phyloP scores from a whole-genome alignment of 1,139 yeast genomes.

The Magnusiomyces fungicola region DNA sequence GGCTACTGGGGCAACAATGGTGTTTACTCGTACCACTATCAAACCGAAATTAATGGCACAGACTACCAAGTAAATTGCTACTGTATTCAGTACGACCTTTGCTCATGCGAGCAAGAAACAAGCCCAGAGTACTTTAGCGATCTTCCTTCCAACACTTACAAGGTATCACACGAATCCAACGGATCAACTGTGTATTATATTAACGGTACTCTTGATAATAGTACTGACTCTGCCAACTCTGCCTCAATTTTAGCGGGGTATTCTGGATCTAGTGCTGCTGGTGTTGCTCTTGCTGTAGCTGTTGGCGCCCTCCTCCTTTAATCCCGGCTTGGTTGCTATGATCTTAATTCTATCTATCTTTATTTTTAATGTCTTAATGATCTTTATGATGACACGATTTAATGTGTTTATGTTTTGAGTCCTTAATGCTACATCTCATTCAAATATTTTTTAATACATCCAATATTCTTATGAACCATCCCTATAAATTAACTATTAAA shows the following conservation, averaged over 20 bases:
- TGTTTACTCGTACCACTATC: constrained; percentile 21
- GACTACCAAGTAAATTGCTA: constrained; percentile 20
- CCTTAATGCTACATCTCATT: too few species aligned
- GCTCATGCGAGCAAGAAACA: constrained; percentile 22
- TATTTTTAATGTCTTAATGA: neutral
- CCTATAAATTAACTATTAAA: too few species aligned
- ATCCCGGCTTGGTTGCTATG: neutral
- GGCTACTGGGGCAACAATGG: constrained; percentile 24
- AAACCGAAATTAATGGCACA: constrained; percentile 21
- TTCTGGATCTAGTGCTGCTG: constrained; percentile 7
- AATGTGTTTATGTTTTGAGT: too few species aligned
- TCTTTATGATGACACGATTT: too few species aligned
- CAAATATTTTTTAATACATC: too few species aligned
- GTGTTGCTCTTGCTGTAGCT: constrained; percentile 4
- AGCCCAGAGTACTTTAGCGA: constrained; percentile 17
- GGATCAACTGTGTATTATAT: constrained; percentile 15
- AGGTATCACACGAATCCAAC: constrained; percentile 3
- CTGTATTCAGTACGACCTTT: constrained; percentile 21
- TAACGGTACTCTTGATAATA: constrained; percentile 21
- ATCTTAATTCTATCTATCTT: neutral
- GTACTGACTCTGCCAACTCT: constrained; percentile 1
- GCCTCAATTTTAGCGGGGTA: neutral
- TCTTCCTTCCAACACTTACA: constrained; percentile 17
- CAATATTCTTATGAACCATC: too few species aligned
- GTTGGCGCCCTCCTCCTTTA: constrained; percentile 2